Base-by-base conservation (phyloP, 2,329 filamentous ascomycete species). In the Metarhizium sp. region DNA sequence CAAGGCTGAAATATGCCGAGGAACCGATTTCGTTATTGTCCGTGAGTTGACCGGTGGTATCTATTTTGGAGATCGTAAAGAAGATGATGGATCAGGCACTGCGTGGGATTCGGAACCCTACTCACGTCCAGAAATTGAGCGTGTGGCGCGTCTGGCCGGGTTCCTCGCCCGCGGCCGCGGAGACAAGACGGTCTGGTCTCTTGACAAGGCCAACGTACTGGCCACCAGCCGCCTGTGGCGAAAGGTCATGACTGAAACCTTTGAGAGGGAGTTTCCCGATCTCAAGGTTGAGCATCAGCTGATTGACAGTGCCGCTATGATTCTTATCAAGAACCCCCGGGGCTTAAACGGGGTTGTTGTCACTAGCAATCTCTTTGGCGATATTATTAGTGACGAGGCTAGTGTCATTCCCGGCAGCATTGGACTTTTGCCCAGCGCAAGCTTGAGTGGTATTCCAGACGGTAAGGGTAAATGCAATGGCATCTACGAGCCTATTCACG, bases 401-500 rank as follows among this genome's bases (percentile, higher is more conserved):
- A 92, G 87, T 64, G 92, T 95, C 52, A 97, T 97, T 63, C 90
- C 92, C 3, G 92, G 92, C 16, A 91, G 86, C 64, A 83, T 97
- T 63, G 92, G 94, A 34, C 77, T 97, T 61, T 75, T 96, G 62
- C 92, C 92, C 30, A 92, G 87, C 69, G 92, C 92, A 13, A 94
- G 87, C 72, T 75, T 97, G 69, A 88, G 86, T 61, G 90, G 88
- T 45, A 84, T 95, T 58, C 92, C 92, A 0, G 90, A 95, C 70
- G 89, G 89, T 55, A 88, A 90, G 78, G 81, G 78, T 64, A 86
- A 82, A 70, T 90, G 92, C 68, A 96, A 95, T 69, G 92, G 91
- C 64, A 96, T 97, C 66, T 99, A 96, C 71, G 92, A 97, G 79
- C 92, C 92, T 30, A 97, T 99, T 64, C 92, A 99, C 71, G 92